phyloP scores from a whole-genome alignment of 139 green algal species.

The Chlamydomonas sphaeroides region DNA sequence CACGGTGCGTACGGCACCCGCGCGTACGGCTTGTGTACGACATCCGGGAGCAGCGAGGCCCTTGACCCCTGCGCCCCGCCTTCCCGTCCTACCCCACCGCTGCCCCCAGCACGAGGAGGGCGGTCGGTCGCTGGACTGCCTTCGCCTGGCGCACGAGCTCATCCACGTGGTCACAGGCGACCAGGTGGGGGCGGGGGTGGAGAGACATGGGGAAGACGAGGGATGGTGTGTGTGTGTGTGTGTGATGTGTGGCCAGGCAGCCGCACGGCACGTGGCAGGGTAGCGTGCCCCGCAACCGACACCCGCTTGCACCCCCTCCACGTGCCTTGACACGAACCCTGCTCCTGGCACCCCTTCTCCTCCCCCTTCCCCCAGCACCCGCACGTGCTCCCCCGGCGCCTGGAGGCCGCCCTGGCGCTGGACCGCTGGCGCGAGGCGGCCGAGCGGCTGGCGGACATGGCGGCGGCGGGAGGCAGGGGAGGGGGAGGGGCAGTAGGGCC shows the following conservation, averaged over 20 bases:
- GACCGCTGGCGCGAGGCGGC: constrained; percentile 15
- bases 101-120: neutral
- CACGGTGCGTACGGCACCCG: neutral
- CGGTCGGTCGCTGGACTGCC: neutral
- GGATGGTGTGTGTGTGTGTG: too few species aligned
- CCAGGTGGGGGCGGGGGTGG: neutral
- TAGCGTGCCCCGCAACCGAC: too few species aligned
- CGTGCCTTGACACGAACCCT: too few species aligned
- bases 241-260: too few species aligned
- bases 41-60: too few species aligned
- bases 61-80: neutral
- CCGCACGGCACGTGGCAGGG: too few species aligned
- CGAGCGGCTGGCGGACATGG: constrained; percentile 9
- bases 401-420: neutral
- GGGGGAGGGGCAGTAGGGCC: neutral
- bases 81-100: neutral
- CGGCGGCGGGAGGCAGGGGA: constrained; percentile 17
- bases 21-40: too few species aligned
- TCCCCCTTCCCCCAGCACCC: neutral
- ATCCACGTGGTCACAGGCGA: neutral
- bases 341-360: too few species aligned
- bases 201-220: neutral
- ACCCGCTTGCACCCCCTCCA: too few species aligned
- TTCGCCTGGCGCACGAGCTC: constrained; percentile 16
- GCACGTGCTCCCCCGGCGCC: neutral